Evolutionary conservation across 2,329 filamentous ascomycete species (phyloP).

Genomic region (Chaetothyriales sp.): DNA sequence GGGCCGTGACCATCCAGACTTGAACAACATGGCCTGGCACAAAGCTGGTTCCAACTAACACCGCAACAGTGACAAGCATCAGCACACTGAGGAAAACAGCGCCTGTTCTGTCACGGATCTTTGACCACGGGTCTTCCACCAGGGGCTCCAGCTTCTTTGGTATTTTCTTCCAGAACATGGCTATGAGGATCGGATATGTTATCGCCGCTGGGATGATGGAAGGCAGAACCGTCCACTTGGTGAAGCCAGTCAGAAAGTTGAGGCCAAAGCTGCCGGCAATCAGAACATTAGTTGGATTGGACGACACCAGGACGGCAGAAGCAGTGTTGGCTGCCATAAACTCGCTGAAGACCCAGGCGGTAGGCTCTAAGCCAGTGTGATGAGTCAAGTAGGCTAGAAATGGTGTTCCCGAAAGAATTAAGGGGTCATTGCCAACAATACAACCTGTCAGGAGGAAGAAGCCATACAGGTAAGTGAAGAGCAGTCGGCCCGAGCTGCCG

Average conservation of each 20-base stretch:
- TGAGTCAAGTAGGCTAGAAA: conserved; percentile 17
- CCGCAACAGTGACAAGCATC: conserved; percentile 15
- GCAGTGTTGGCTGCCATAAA: conserved; percentile 38
- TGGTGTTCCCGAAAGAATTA: conserved; percentile 17
- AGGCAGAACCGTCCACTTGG: conserved; percentile 17
- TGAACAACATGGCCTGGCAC: conserved; percentile 14
- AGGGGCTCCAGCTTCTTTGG: conserved; percentile 14
- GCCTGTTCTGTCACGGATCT: conserved; percentile 13
- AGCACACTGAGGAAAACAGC: conserved; percentile 14
- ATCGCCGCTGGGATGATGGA: conserved; percentile 15
- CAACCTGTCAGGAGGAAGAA: conserved; percentile 16
- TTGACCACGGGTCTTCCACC: conserved; percentile 15
- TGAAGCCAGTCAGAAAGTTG: conserved; percentile 17
- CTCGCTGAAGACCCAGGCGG: conserved; percentile 16
- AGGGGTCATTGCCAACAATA: conserved; percentile 16
- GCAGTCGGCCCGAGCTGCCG: conserved; percentile 14
- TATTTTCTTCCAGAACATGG: conserved; percentile 17
- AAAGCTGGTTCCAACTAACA: conserved; percentile 18
- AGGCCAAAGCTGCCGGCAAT: conserved; percentile 16
- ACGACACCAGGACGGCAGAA: conserved; percentile 61
- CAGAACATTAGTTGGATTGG: conserved; percentile 46
- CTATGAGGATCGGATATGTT: conserved; percentile 17
- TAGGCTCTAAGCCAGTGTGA: conserved; percentile 13
- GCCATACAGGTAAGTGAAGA: conserved; percentile 16
- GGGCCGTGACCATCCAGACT: conserved; percentile 17